Evolutionary conservation across 805 yeast genomes (phyloP), one percentile per base, ranked within the genome.

Genomic region (Hanseniaspora jakobsenii): DNA sequence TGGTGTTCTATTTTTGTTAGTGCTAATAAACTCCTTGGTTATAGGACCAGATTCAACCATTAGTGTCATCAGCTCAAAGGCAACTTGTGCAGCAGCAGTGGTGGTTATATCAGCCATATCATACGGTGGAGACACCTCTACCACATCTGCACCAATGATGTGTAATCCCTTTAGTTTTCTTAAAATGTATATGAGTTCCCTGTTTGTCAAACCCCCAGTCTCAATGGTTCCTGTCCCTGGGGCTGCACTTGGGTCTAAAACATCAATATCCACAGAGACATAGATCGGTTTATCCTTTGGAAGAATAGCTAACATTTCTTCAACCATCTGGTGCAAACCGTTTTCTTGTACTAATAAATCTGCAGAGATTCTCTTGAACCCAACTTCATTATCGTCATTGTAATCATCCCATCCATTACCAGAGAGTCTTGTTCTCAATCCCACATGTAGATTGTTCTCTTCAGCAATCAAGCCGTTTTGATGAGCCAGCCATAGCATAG

Each of bases 211-310:
- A 2, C 91, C 91, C 13, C 86, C 91, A 3, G 71, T 73, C 55
- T 81, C 91, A 51, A 78, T 72, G 3, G 91, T 81, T 8, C 91
- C 91, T 0, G 89, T 80, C 1, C 82, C 87, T 13, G 87, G 82
- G 2, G 84, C 84, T 40, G 67, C 63, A 4, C 81, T 75, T 0
- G 86, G 86, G 55, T 81, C 91, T 48, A 81, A 65, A 2, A 77
- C 81, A 55, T 78, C 85, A 36, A 81, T 77, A 58, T 82, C 94
- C n/a, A 83, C 80, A 16, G 84, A 76, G 34, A 83, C 63, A 54
- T 80, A 83, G 0, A 81, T 81, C 10, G 93, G 89, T 6, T 69
- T 66, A 45, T 75, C 71, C 13, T 59, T 57, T 0, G 84, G 82
- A 27, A 82, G 70, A 27, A 74, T 64, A 2, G 64, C 59, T 51